Evolutionary conservation across 2,329 filamentous ascomycete species (phyloP).

Genomic region (Phialemoniopsis sp.): DNA sequence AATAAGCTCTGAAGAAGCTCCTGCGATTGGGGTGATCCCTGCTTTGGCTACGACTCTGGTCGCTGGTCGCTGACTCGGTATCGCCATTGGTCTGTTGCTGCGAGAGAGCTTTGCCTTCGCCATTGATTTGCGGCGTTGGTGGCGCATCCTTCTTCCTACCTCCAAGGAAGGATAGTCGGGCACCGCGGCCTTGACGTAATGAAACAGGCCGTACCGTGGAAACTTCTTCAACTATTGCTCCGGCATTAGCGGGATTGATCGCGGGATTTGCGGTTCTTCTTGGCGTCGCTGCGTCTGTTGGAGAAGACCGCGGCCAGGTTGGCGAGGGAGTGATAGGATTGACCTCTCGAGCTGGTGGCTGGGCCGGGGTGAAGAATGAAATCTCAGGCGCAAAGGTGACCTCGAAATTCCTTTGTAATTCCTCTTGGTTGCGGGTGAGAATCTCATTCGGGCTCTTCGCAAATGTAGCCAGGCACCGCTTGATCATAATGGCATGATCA

Average conservation of each 20-base stretch:
- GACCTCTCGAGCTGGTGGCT: slow-evolving; percentile 30
- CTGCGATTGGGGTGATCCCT: slow-evolving; percentile 30
- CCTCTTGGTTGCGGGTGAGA: slow-evolving; percentile 51
- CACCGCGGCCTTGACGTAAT: slow-evolving; percentile 43
- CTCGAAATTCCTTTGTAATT: slow-evolving; percentile 61
- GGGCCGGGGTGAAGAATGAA: slow-evolving; percentile 53
- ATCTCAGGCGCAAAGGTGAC: slow-evolving; percentile 63
- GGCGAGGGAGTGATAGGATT: slow-evolving; percentile 35
- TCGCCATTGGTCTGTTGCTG: slow-evolving; percentile 11
- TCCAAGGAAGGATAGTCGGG: slow-evolving; percentile 53
- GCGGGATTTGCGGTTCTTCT: neutral
- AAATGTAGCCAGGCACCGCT: slow-evolving; percentile 72
- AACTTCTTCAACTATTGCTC: slow-evolving; percentile 35
- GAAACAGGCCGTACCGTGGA: slow-evolving; percentile 47
- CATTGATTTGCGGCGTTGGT: slow-evolving; percentile 13
- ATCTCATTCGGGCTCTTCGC: slow-evolving; percentile 57
- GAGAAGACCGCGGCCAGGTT: slow-evolving; percentile 45
- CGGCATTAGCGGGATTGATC: slow-evolving; percentile 7
- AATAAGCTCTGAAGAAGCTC: slow-evolving; percentile 40
- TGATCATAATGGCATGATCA: slow-evolving; percentile 85
- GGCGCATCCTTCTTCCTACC: slow-evolving; percentile 42
- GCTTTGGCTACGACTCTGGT: slow-evolving; percentile 12
- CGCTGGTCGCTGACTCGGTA: slow-evolving; percentile 23
- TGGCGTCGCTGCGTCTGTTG: slow-evolving; percentile 21
- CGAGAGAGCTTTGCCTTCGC: slow-evolving; percentile 1